phyloP scores from a whole-genome alignment of 441 rosid genomes.

The Kokia cookei region DNA sequence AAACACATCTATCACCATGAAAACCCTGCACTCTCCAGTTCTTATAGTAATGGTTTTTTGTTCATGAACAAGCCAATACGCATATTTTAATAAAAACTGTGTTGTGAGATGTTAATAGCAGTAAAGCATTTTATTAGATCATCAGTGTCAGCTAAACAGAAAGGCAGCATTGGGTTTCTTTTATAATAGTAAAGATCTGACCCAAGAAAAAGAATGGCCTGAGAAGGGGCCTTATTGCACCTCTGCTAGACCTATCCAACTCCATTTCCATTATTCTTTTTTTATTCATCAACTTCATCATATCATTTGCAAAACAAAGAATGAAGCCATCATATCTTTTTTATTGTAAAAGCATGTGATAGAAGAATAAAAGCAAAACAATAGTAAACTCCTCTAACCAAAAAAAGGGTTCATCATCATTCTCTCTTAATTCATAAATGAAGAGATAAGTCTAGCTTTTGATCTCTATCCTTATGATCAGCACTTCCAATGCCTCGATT shows the following conservation, averaged over 20 bases:
- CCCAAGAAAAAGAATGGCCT: too few species aligned
- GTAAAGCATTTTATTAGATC: background rate
- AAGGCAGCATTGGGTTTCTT: background rate
- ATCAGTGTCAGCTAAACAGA: background rate
- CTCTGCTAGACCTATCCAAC: background rate
- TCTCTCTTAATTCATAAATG: conserved; percentile 41
- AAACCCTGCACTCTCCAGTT: background rate
- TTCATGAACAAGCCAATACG: background rate
- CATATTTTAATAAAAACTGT: background rate
- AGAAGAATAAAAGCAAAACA: background rate
- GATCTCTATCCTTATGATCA: conserved; percentile 28
- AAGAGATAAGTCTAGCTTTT: conserved; percentile 69
- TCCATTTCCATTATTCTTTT: background rate
- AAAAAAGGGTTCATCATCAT: background rate
- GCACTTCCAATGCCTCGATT: conserved; percentile 11
- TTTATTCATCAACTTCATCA: background rate
- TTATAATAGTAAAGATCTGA: too few species aligned
- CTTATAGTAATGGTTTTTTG: background rate
- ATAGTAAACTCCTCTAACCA: background rate
- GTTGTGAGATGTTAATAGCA: background rate
- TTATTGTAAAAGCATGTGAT: background rate
- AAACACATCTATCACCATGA: background rate
- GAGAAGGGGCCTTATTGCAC: too few species aligned
- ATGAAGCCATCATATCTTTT: background rate
- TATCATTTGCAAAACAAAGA: background rate